Percentiles rank a stretch among this genome's conserved stretches.
Evolutionary conservation across 139 green algal genomes (phyloP).

Genomic region (Astrephomene gubernaculifera): DNA sequence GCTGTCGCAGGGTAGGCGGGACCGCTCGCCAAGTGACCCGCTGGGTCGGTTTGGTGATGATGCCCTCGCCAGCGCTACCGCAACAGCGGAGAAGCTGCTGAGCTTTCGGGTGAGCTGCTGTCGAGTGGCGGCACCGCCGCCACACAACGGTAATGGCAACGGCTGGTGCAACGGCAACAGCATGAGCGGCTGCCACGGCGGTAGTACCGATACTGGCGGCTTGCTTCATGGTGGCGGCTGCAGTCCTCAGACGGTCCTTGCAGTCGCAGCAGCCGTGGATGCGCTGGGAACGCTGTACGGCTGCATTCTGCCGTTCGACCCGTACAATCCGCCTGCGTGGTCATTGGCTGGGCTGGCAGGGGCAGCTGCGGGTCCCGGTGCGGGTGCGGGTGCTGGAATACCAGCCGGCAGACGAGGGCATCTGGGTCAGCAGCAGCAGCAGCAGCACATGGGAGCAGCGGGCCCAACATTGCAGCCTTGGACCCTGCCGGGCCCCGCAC

Average conservation of each 20-base stretch:
- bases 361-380: background rate
- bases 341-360: background rate
- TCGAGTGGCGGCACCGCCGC: background rate
- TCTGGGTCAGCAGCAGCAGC: too few species aligned
- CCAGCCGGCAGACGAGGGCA: too few species aligned
- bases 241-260: background rate
- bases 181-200: background rate
- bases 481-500: too few species aligned
- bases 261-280: background rate
- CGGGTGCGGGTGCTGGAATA: too few species aligned
- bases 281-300: conserved; percentile 15
- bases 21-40: too few species aligned
- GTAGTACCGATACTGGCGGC: background rate
- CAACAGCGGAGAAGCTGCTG: background rate
- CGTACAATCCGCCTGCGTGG: background rate
- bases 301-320: conserved; percentile 14
- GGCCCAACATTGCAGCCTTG: too few species aligned
- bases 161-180: background rate
- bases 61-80: background rate
- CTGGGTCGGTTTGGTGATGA: too few species aligned
- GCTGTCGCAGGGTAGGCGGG: too few species aligned
- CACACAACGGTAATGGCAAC: background rate
- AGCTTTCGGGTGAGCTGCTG: conserved; percentile 2
- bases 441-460: too few species aligned
- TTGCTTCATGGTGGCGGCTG: background rate